Base-by-base conservation (phyloP, 192 early-diverging fungal species). In the Linnemannia exigua region DNA sequence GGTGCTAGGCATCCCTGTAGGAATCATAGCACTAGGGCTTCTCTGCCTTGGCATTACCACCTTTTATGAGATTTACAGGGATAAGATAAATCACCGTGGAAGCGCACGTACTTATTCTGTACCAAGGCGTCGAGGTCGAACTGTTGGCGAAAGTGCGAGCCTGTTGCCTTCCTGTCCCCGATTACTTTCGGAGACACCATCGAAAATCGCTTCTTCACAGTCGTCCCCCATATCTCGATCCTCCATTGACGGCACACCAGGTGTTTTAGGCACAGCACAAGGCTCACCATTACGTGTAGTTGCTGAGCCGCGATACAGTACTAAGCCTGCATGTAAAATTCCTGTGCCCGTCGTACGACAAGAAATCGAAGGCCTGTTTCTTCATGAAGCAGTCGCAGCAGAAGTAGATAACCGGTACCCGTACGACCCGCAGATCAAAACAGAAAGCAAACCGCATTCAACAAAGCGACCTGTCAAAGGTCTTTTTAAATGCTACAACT, bases 351-450 rank as follows among this genome's bases (percentile, higher is more conserved):
- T 46, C 74, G 25, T 58, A 46, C 74, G 52, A 75, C 44, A 54
- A 38, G 74, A 75, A 75, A 31, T 75, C 38, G 74, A 75, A 14
- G 74, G 74, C 41, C 16, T 44, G 17, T 28, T 66, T 66, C 74
- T 75, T 67, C 74, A 67, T 75, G 52, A 35, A 67, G 61, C 41
- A 67, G 74, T 75, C 9, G 44, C 22, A 66, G 74, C 33, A 66
- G 25, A 14, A 41, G 61, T 66, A 47, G 37, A 46, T 19, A 41
- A 46, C 58, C 58, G 36, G 3, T 75, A 75, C 28, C 33, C 22
- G 38, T 75, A 75, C 63, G 74, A 75, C 58, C 74, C n/a, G 25
- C 52, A 75, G 41, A 67, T 75, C 41, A 41, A 66, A 58, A 47
- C 71, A 72, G 28, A 66, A 19, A 31, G 28, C 2, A 38, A 33